A percentile compares a stretch with the other conserved stretches of the same genome.
These are phyloP conservation scores for Rhipidocladum racemiflorum DNA, from an alignment of 176 grass and related monocot genomes.

Conservation along the genomic window DNA sequence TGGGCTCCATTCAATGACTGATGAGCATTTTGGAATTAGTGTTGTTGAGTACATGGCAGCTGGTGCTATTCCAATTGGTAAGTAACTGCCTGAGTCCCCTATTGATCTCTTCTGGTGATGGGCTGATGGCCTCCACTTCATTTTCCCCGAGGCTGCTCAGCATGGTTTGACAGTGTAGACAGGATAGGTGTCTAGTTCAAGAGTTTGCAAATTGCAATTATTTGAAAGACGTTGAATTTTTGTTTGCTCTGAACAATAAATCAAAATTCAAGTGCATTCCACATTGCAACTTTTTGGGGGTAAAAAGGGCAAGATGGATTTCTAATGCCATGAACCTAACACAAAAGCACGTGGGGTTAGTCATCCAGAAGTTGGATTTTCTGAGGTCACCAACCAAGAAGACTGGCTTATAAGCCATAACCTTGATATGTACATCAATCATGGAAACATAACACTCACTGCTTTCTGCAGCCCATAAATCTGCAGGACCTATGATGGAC, in stretches of 20 bases:
- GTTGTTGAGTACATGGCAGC: constrained; percentile 98
- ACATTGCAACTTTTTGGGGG: not conserved
- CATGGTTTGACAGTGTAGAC: not conserved
- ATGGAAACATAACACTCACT: not conserved
- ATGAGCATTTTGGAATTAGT: constrained; percentile 96
- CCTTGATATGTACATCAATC: not conserved
- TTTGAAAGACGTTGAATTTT: not conserved
- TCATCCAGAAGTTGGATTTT: not conserved
- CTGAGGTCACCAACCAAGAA: not conserved
- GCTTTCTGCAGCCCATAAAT: constrained; percentile 71
- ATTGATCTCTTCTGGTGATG: not conserved
- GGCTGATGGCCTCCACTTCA: not conserved
- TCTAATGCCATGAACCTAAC: constrained; percentile 7
- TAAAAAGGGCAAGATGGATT: not conserved
- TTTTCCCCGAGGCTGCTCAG: not conserved
- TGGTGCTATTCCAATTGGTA: constrained; percentile 91
- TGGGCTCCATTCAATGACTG: constrained; percentile 92
- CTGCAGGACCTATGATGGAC: constrained; percentile 90
- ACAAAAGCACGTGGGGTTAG: not conserved
- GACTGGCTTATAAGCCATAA: not conserved
- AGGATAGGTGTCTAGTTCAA: not conserved
- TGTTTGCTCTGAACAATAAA: not conserved
- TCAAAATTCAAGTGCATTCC: not conserved
- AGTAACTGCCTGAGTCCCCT: not conserved
- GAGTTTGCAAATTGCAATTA: not conserved